Evolutionary conservation across 495 filamentous ascomycete species (phyloP), one percentile per base, ranked within the genome.

Genomic region (Penicillium odoratum): DNA sequence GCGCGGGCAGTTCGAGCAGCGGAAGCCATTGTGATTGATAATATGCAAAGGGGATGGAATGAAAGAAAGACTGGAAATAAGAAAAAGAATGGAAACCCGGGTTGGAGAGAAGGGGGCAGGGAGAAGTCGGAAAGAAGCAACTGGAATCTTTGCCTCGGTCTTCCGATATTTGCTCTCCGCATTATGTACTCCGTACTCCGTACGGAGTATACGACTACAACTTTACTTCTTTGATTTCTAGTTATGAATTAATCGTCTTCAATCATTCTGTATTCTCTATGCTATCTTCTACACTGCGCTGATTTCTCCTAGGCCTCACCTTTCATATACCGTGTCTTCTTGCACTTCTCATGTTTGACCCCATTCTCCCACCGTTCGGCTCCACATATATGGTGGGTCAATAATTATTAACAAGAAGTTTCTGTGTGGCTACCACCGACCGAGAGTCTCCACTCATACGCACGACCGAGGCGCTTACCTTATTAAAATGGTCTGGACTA

Each of bases 1-100:
- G 74, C 71, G 64, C 80, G 81, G 55, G 80, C 70, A 56, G 76
- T 66, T 54, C 78, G 73, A 62, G 81, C 80, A 71, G 78, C 74
- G 29, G 82, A 81, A 58, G 82, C 83, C 83, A 85, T 84, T 63
- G 65, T 78, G 74, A 63, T 43, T 53, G 28, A 30, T 13, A 25
- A 26, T 31, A 28, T n/a, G n/a, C n/a, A n/a, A n/a, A n/a, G 13
- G 55, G 40, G 46, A 34, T 40, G 53, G 31, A 62, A 62, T 56
- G 13, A 48, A 36, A 36, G 18, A 45, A 15, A 57, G 59, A 60
- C 52, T 52, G 36, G 25, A 53, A 56, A 54, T 50, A 48, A 58
- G 55, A 28, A 62, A 58, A 40, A 16, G 38, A 47, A 42, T 15
- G 36, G 18, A 56, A 55, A 59, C 50, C 56, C 33, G 28, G 28